These are phyloP conservation scores for Erysimum cheiri DNA, from an alignment of 441 rosid species.

Conservation along the genomic window DNA sequence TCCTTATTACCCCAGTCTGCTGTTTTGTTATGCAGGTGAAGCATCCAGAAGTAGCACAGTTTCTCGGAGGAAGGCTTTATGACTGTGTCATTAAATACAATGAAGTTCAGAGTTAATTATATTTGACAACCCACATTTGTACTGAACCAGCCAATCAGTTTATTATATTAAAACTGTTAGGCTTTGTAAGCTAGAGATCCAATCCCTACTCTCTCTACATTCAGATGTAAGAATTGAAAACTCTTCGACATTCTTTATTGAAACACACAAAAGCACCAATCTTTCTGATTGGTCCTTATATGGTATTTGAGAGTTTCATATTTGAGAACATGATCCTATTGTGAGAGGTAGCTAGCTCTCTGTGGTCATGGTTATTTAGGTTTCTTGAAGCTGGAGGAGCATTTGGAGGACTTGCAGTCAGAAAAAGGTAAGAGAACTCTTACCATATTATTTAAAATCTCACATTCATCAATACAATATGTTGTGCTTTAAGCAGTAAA, in stretches of 20 bases:
- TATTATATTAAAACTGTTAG: slow-evolving; percentile 22
- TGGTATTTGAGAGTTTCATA: slow-evolving; percentile 21
- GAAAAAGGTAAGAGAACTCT: slow-evolving; percentile 13
- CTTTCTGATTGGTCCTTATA: slow-evolving; percentile 11
- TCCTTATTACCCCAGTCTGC: background rate
- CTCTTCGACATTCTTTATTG: slow-evolving; percentile 11
- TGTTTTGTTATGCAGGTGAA: slow-evolving; percentile 66
- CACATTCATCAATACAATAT: slow-evolving; percentile 38
- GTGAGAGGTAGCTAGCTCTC: background rate
- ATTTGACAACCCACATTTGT: slow-evolving; percentile 29
- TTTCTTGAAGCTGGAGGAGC: slow-evolving; percentile 22
- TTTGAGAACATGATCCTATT: background rate
- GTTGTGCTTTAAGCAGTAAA: slow-evolving; percentile 16
- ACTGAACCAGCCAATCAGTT: slow-evolving; percentile 65
- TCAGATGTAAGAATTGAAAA: slow-evolving; percentile 28
- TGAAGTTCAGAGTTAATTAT: slow-evolving; percentile 47
- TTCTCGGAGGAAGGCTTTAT: slow-evolving; percentile 93
- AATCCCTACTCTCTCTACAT: slow-evolving; percentile 32
- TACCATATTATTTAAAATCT: slow-evolving; percentile 35
- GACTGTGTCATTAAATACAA: slow-evolving; percentile 94
- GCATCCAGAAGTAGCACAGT: slow-evolving; percentile 94
- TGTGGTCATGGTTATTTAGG: background rate
- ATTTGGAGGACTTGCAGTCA: background rate
- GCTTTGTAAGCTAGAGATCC: slow-evolving; percentile 38
- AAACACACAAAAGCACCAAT: background rate